A percentile compares a stretch with the other conserved stretches of the same genome.
phyloP scores from a whole-genome alignment of 345 rosid genomes.

The rapeseed (Brassica napus) region Da-Ae NC_063451.1:38331501-38332000 shows the following conservation, averaged over 20 bases:
- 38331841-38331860: neutral
- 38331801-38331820: neutral
- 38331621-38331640: conserved; percentile 4
- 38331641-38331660: conserved; percentile 8
- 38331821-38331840: neutral
- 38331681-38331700: neutral
- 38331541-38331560: conserved; percentile 16
- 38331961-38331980: neutral
- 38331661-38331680: neutral
- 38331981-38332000: neutral
- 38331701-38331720: neutral
- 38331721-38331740: neutral
- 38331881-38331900: neutral
- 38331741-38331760: neutral
- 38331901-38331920: neutral
- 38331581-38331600: conserved; percentile 22
- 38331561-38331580: conserved; percentile 20
- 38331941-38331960: neutral
- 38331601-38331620: conserved; percentile 1
- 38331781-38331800: too few relatives aligned
- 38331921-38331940: neutral
- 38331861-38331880: neutral
- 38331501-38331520: neutral
- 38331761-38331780: too few relatives aligned
- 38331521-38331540: conserved; percentile 19